phyloP scores from a whole-genome alignment of 768 basidiomycete genomes.

The Mycena haematopus region DNA sequence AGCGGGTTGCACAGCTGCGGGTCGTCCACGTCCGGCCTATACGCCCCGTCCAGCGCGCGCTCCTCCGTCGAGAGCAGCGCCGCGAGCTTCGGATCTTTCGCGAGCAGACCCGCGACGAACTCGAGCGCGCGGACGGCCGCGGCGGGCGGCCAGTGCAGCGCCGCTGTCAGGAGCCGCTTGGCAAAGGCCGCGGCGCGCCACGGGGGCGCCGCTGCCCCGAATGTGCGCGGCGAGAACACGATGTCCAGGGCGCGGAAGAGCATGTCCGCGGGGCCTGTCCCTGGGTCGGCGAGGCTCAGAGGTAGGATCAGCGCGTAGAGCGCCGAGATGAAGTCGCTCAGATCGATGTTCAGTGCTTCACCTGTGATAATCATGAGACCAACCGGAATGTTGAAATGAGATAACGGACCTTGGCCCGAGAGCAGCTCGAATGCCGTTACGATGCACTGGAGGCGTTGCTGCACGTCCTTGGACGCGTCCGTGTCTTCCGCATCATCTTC shows the following conservation, averaged over 20 bases:
- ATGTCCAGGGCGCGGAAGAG: slow-evolving; percentile 86
- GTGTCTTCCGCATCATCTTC: slow-evolving; percentile 46
- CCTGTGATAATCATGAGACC: slow-evolving; percentile 52
- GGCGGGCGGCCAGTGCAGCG: slow-evolving; percentile 80
- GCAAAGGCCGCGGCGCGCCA: slow-evolving; percentile 90
- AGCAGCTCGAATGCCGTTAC: slow-evolving; percentile 97
- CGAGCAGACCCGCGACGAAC: slow-evolving; percentile 75
- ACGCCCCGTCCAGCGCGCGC: slow-evolving; percentile 82
- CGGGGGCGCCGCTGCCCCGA: slow-evolving; percentile 60
- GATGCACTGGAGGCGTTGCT: slow-evolving; percentile 80
- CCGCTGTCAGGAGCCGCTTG: slow-evolving; percentile 86
- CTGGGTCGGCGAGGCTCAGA: slow-evolving; percentile 72
- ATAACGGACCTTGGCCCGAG: slow-evolving; percentile 83
- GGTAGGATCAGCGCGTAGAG: slow-evolving; percentile 85
- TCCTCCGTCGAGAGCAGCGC: slow-evolving; percentile 89
- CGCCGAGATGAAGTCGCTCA: slow-evolving; percentile 84
- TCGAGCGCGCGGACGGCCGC: slow-evolving; percentile 72
- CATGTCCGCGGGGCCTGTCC: slow-evolving; percentile 60
- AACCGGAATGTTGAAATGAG: slow-evolving; percentile 11
- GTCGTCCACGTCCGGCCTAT: slow-evolving; percentile 86
- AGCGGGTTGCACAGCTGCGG: slow-evolving; percentile 85
- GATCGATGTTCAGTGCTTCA: slow-evolving; percentile 97
- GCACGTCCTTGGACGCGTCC: slow-evolving; percentile 46
- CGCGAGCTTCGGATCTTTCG: slow-evolving; percentile 81
- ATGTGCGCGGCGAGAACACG: slow-evolving; percentile 77